Conservation (phyloP, 192 early-diverging fungal genomes). For the Mortierella hygrophila region DNA sequence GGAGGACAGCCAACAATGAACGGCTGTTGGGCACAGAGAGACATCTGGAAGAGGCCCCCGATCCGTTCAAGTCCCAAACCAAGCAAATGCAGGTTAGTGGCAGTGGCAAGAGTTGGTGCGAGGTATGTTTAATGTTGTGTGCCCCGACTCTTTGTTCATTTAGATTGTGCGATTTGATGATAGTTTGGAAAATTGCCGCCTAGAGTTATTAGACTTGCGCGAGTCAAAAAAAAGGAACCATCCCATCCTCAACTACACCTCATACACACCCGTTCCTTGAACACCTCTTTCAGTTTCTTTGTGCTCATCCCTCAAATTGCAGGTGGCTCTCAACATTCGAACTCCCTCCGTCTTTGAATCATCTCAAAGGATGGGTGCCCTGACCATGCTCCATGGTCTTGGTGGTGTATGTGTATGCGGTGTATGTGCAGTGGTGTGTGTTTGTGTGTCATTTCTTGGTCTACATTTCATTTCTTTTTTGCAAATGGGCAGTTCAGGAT, state of each 20-base stretch:
- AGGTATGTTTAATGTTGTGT: constrained; percentile 17
- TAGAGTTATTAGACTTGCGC: background rate
- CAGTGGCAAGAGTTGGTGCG: constrained; percentile 10
- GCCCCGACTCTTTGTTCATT: constrained; percentile 6
- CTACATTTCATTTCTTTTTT: background rate
- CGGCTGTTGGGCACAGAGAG: constrained; percentile 3
- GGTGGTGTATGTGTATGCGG: background rate
- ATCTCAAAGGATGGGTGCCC: background rate
- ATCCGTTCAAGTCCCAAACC: constrained; percentile 5
- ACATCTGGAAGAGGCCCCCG: background rate
- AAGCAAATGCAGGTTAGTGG: constrained; percentile 4
- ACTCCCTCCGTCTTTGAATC: background rate
- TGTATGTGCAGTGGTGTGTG: background rate
- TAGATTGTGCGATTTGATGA: background rate
- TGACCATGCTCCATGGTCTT: background rate
- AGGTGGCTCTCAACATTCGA: background rate
- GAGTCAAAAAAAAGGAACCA: background rate
- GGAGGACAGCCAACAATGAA: background rate
- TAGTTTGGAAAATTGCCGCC: background rate
- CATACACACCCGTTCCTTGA: background rate
- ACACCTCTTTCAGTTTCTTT: background rate
- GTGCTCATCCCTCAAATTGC: background rate
- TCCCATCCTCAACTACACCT: background rate
- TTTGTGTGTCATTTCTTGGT: too few species aligned
- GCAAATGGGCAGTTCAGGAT: background rate